A percentile compares a stretch with the other conserved stretches of the same genome.
These are phyloP conservation scores for Alloascoidea africana DNA, from an alignment of 805 yeast species.

Conservation along the genomic window DNA sequence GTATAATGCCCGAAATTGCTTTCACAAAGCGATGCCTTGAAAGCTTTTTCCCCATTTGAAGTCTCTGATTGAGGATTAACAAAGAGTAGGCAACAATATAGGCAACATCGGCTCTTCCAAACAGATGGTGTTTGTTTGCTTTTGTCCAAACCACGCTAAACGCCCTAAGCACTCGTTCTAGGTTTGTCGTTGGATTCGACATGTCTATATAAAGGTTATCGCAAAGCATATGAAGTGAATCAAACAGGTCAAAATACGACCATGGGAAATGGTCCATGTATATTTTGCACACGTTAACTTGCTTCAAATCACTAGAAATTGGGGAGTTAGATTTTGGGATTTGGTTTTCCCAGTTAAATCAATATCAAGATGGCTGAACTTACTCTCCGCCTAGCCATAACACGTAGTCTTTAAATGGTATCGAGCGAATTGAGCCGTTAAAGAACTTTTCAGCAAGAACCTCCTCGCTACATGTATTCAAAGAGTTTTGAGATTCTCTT, in stretches of 20 bases:
- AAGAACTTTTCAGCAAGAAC: neutral
- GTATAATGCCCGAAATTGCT: neutral
- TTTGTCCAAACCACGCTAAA: neutral
- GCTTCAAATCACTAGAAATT: constrained; percentile 1
- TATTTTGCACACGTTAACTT: neutral
- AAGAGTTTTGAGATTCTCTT: neutral
- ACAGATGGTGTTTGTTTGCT: neutral
- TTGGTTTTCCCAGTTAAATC: too few relatives aligned
- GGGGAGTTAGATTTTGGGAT: too few relatives aligned
- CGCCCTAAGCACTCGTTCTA: constrained; percentile 1
- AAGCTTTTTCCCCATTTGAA: neutral
- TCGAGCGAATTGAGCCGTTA: neutral
- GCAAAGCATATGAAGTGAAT: constrained; percentile 1
- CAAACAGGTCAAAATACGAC: neutral
- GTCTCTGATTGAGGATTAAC: neutral
- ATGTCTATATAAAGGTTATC: neutral
- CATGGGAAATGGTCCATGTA: neutral
- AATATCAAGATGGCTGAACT: too few relatives aligned
- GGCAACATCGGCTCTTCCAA: neutral
- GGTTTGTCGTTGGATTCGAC: neutral
- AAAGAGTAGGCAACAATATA: neutral
- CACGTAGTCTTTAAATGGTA: neutral
- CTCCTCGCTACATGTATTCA: neutral
- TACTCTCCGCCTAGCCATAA: constrained; percentile 1
- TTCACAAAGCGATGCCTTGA: neutral